phyloP scores from a whole-genome alignment of 2,329 filamentous ascomycete genomes.

The Tolypocladium pustulatum region DNA sequence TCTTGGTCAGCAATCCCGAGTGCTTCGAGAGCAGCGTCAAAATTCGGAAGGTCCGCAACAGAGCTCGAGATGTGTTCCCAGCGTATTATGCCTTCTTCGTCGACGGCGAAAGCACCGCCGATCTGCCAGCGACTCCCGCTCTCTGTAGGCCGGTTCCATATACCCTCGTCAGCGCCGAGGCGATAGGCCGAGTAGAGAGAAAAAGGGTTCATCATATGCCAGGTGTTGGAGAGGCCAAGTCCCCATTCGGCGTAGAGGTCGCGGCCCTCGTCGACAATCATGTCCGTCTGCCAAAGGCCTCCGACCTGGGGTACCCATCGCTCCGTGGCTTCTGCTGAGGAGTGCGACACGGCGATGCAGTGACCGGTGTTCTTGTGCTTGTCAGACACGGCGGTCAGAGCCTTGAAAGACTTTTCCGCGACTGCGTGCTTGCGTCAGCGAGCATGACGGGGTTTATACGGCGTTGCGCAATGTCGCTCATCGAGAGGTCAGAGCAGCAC shows the following conservation, averaged over 20 bases:
- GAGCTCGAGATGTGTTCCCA: slow-evolving; percentile 19
- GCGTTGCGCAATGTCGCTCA: not conserved
- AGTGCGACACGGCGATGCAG: slow-evolving; percentile 56
- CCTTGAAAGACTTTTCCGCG: slow-evolving; percentile 55
- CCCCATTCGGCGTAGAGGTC: slow-evolving; percentile 57
- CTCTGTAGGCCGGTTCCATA: slow-evolving; percentile 55
- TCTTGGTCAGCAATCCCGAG: slow-evolving; percentile 9
- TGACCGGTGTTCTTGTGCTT: slow-evolving; percentile 35
- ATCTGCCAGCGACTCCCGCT: slow-evolving; percentile 61
- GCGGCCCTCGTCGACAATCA: slow-evolving; percentile 51
- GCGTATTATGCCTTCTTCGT: slow-evolving; percentile 17
- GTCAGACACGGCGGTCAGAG: slow-evolving; percentile 40
- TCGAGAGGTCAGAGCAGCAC: slow-evolving; percentile 7
- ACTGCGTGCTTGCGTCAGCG: slow-evolving; percentile 28
- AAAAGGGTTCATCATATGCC: slow-evolving; percentile 51
- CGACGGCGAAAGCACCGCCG: slow-evolving; percentile 49
- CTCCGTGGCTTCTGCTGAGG: slow-evolving; percentile 38
- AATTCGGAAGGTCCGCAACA: slow-evolving; percentile 20
- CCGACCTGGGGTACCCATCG: slow-evolving; percentile 46
- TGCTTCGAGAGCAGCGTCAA: slow-evolving; percentile 15
- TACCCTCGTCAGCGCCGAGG: slow-evolving; percentile 50
- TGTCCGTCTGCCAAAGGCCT: slow-evolving; percentile 44
- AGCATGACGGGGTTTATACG: not conserved
- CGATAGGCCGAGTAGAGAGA: slow-evolving; percentile 47
- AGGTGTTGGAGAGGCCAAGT: slow-evolving; percentile 47